A percentile compares a stretch with the other conserved stretches of the same genome.
phyloP scores from a whole-genome alignment of 2,329 filamentous ascomycete genomes.

The Knufia petricola region DNA sequence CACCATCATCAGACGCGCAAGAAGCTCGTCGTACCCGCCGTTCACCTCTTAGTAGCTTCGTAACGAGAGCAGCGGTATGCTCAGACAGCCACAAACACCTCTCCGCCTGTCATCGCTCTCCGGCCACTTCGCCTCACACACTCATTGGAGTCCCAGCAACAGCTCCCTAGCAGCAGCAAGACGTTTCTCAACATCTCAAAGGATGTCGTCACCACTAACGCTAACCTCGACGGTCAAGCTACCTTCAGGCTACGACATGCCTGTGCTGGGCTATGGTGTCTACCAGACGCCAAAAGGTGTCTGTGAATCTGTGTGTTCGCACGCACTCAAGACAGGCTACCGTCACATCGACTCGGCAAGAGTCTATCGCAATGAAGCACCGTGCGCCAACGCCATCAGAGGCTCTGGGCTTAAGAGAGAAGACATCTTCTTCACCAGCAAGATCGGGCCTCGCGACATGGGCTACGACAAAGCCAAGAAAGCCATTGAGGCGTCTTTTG shows the following conservation, averaged over 20 bases:
- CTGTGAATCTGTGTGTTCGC: slow-evolving; percentile 48
- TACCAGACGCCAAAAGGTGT: slow-evolving; percentile 42
- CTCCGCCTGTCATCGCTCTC: no score
- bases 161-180: not conserved
- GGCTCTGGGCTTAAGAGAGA: slow-evolving; percentile 44
- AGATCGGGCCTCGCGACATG: slow-evolving; percentile 43
- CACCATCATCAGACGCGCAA: no score
- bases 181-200: not conserved
- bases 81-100: no score
- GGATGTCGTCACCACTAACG: slow-evolving; percentile 10
- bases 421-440: slow-evolving; percentile 54
- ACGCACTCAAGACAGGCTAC: slow-evolving; percentile 48
- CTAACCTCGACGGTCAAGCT: slow-evolving; percentile 29
- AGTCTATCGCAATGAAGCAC: slow-evolving; percentile 49
- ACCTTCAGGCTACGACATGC: slow-evolving; percentile 32
- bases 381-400: slow-evolving; percentile 44
- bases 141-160: no score
- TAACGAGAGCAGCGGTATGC: no score
- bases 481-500: slow-evolving; percentile 19
- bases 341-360: slow-evolving; percentile 53
- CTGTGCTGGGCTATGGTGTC: slow-evolving; percentile 35
- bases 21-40: no score
- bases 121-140: no score
- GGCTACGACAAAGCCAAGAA: slow-evolving; percentile 56
- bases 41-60: no score